A percentile compares a stretch with the other conserved stretches of the same genome.
Evolutionary conservation across 257 asterid species (phyloP).

Genomic region (Forsythia suspensa): DNA sequence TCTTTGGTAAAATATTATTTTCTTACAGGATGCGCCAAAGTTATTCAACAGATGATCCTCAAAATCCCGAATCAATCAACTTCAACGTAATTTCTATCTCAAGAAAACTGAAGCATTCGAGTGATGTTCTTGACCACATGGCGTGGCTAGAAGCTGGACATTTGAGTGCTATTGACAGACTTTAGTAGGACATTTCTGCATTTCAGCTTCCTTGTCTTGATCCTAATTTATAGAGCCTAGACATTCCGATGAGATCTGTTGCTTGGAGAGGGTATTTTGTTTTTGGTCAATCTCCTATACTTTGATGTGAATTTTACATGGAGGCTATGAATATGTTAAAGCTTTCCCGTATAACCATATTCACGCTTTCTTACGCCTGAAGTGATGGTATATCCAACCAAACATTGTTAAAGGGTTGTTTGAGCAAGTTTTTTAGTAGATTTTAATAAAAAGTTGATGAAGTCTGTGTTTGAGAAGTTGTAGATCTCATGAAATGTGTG

Average conservation of each 20-base stretch:
- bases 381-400: background rate
- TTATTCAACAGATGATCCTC: conserved; percentile 59
- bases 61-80: conserved; percentile 75
- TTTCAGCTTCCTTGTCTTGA: background rate
- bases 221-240: background rate
- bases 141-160: background rate
- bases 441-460: too few species aligned
- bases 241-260: background rate
- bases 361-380: background rate
- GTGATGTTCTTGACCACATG: background rate
- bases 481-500: too few species aligned
- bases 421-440: too few species aligned
- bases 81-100: conserved; percentile 81
- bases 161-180: background rate
- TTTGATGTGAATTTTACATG: background rate
- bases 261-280: background rate
- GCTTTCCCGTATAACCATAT: too few species aligned
- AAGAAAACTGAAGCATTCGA: conserved; percentile 39
- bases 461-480: too few species aligned
- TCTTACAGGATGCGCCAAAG: conserved; percentile 69
- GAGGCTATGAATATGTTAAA: background rate
- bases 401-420: too few species aligned
- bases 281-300: background rate
- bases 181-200: background rate
- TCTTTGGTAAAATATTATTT: background rate